Conservation (phyloP, 2,329 filamentous ascomycete genomes). For the Penicillium sclerotiorum region DNA sequence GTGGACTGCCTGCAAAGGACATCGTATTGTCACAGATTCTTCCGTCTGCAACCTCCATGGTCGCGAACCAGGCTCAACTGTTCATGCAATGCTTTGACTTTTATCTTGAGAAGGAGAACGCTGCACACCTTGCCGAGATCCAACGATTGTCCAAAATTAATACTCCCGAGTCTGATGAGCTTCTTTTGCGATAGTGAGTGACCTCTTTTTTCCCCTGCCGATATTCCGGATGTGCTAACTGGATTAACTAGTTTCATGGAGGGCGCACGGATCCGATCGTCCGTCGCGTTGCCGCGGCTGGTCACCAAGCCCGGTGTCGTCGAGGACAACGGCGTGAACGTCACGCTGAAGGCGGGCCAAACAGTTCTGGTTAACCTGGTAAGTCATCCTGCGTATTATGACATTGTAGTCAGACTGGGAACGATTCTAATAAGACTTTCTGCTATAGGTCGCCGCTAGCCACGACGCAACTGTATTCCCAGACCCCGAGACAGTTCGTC, state of each 20-base stretch:
- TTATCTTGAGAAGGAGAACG: slow-evolving; percentile 55
- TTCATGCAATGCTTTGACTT: slow-evolving; percentile 61
- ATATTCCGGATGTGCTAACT: too few species aligned
- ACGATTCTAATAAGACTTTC: not conserved
- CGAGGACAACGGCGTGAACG: slow-evolving; percentile 36
- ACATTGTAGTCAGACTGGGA: not conserved
- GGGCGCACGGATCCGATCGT: slow-evolving; percentile 41
- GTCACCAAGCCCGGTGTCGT: slow-evolving; percentile 36
- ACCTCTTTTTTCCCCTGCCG: too few species aligned
- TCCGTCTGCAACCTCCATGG: slow-evolving; percentile 59
- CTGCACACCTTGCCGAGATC: slow-evolving; percentile 52
- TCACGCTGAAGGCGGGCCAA: slow-evolving; percentile 40
- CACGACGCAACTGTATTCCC: slow-evolving; percentile 41
- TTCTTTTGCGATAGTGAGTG: slow-evolving; percentile 55
- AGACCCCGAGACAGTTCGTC: slow-evolving; percentile 54
- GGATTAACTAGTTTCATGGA: slow-evolving; percentile 45
- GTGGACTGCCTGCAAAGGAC: slow-evolving; percentile 49
- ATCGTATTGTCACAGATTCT: slow-evolving; percentile 62
- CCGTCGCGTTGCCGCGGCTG: slow-evolving; percentile 41
- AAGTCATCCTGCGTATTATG: slow-evolving; percentile 13
- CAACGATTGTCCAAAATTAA: slow-evolving; percentile 51
- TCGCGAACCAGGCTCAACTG: slow-evolving; percentile 60
- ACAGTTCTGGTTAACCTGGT: slow-evolving; percentile 41
- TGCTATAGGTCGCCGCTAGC: slow-evolving; percentile 36
- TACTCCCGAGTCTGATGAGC: slow-evolving; percentile 49